Conservation (phyloP, 805 yeast genomes). For the Spathaspora arborariae region DNA sequence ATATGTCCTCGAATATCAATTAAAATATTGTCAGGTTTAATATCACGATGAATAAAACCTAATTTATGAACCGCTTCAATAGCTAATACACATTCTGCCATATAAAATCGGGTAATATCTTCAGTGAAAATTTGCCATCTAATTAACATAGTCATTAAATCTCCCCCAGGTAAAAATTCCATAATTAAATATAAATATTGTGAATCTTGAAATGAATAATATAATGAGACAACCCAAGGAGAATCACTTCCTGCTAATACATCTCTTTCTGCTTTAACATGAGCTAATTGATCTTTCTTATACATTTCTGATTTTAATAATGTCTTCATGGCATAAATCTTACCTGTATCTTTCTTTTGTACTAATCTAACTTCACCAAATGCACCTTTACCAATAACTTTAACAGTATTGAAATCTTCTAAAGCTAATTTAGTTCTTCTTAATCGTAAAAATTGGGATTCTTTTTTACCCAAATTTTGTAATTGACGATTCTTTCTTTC, state of each 20-base stretch:
- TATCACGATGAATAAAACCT: slow-evolving; percentile 95
- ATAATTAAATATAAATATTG: slow-evolving; percentile 72
- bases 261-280: slow-evolving; percentile 94
- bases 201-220: slow-evolving; percentile 77
- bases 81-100: slow-evolving; percentile 95
- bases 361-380: slow-evolving; percentile 96
- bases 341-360: slow-evolving; percentile 87
- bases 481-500: slow-evolving; percentile 83
- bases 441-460: slow-evolving; percentile 78
- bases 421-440: slow-evolving; percentile 79
- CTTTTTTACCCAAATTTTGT: slow-evolving; percentile 80
- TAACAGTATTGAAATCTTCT: slow-evolving; percentile 84
- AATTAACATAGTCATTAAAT: slow-evolving; percentile 90
- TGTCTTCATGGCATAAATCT: slow-evolving; percentile 93
- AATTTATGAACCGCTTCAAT: slow-evolving; percentile 90
- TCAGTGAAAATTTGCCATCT: slow-evolving; percentile 93
- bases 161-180: slow-evolving; percentile 84
- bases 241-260: slow-evolving; percentile 87
- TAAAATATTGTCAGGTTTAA: slow-evolving; percentile 93
- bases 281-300: slow-evolving; percentile 90
- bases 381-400: slow-evolving; percentile 95
- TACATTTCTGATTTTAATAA: slow-evolving; percentile 88
- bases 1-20: slow-evolving; percentile 76
- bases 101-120: slow-evolving; percentile 87
- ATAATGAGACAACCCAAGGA: slow-evolving; percentile 83